Base-by-base conservation (phyloP, 2,329 filamentous ascomycete species). In the Scleromitrula shiraiana region DNA sequence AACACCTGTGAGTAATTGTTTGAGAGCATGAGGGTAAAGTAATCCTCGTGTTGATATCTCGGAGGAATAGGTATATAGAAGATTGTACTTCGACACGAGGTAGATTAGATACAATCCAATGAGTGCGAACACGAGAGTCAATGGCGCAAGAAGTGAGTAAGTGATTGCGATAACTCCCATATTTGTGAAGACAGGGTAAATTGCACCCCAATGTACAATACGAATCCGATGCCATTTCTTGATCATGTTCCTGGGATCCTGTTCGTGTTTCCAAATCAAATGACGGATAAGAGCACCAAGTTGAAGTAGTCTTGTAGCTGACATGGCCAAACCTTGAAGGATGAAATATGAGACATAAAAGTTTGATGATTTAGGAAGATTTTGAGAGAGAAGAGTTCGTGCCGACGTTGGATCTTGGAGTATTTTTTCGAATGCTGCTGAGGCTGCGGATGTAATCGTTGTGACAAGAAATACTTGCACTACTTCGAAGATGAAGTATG, bases 291-390 rank as follows among this genome's bases (percentile, higher is more conserved):
- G 64, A 15, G 78, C 78, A 10, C 66, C 69, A 32, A 83, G 71
- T 53, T 80, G 78, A 22, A 83, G 64, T 10, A 85, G 64, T 15
- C 76, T 72, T 42, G 74, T 73, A 2, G 78, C 71, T 29, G 78
- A 77, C 60, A 82, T 78, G 2, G 75, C 78, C 49, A 85, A 65
- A 2, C 80, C 81, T 59, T 85, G 80, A 2, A 85, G 67, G 30
- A 85, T 72, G 51, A 85, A 82, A 62, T 85, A 85, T 0, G 77
- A 77, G 7, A 85, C 71, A 60, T 84, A 85, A 59, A 84, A 85
- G 57, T 82, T 85, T 27, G 79, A 79, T 2, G 80, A 77, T 23
- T 68, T 71, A 2, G 82, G 82, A 2, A 85, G 69, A 39, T 78
- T 74, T 14, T 71, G 55, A 1, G 78, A 76, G 3, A 82, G 68